Percentiles rank a stretch among this genome's conserved stretches.
These are phyloP conservation scores for Neoscytalidium dimidiatum DNA, from an alignment of 2,329 filamentous ascomycete genomes.

Conservation along the genomic window DNA sequence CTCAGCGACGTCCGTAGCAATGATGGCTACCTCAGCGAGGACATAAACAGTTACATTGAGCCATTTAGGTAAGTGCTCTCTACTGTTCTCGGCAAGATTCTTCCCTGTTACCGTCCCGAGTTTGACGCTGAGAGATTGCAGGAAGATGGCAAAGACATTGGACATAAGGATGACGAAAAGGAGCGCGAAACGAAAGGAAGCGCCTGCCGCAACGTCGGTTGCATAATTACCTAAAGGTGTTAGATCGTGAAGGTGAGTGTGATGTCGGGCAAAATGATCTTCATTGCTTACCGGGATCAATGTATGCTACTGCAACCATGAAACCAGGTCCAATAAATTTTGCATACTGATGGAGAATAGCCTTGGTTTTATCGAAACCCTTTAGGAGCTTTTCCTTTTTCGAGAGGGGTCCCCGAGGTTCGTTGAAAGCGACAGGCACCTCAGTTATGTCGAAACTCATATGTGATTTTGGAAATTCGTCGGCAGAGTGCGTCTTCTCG, in stretches of 20 bases:
- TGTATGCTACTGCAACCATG: conserved; percentile 56
- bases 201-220: conserved; percentile 68
- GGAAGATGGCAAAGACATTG: conserved; percentile 71
- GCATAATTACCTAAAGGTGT: conserved; percentile 62
- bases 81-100: conserved; percentile 52
- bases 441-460: not conserved
- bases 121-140: conserved; percentile 68
- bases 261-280: too few species aligned
- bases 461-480: not conserved
- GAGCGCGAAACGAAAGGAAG: conserved; percentile 64
- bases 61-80: conserved; percentile 53
- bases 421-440: not conserved
- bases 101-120: conserved; percentile 53
- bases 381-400: not conserved
- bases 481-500: not conserved
- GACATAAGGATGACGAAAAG: conserved; percentile 69
- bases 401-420: not conserved
- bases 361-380: not conserved
- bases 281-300: conserved; percentile 44
- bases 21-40: conserved; percentile 58
- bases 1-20: conserved; percentile 62
- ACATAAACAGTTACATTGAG: conserved; percentile 56
- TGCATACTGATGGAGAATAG: conserved; percentile 49
- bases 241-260: not conserved
- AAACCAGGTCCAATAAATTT: conserved; percentile 69